Evolutionary conservation across 2,329 filamentous ascomycete genomes (phyloP).

Genomic region (Penicillium sclerotiorum): DNA sequence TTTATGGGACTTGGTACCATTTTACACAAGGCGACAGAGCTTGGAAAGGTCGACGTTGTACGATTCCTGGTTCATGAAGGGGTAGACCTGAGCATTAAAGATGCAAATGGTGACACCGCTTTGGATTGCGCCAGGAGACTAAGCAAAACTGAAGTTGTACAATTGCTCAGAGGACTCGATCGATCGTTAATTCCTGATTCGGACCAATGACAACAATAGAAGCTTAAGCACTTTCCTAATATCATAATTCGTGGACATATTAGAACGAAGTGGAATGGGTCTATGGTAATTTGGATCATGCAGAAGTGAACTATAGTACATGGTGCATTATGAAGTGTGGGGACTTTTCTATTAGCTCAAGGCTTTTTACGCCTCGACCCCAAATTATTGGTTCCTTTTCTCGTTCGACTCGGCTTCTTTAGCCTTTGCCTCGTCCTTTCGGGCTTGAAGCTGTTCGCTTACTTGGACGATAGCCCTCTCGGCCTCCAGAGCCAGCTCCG

Average conservation of each 20-base stretch:
- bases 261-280: background rate
- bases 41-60: too few relatives aligned
- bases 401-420: slow-evolving; percentile 19
- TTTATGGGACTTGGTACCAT: too few relatives aligned
- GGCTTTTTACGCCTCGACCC: background rate
- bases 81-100: too few relatives aligned
- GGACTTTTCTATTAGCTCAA: background rate
- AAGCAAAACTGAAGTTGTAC: too few relatives aligned
- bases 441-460: slow-evolving; percentile 40
- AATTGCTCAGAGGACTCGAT: too few relatives aligned
- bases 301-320: slow-evolving; percentile 1
- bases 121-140: too few relatives aligned
- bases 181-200: too few relatives aligned
- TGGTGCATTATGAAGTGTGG: background rate
- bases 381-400: slow-evolving; percentile 26
- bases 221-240: background rate
- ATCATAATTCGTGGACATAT: background rate
- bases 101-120: too few relatives aligned
- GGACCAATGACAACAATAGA: background rate
- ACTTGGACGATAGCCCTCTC: slow-evolving; percentile 78
- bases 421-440: slow-evolving; percentile 23
- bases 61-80: too few relatives aligned
- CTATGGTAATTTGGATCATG: background rate
- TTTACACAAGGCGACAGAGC: too few relatives aligned
- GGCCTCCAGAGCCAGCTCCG: slow-evolving; percentile 71